Evolutionary conservation across 2,329 filamentous ascomycete genomes (phyloP), one percentile per base, ranked within the genome.

Genomic region (Fusarium citri): DNA sequence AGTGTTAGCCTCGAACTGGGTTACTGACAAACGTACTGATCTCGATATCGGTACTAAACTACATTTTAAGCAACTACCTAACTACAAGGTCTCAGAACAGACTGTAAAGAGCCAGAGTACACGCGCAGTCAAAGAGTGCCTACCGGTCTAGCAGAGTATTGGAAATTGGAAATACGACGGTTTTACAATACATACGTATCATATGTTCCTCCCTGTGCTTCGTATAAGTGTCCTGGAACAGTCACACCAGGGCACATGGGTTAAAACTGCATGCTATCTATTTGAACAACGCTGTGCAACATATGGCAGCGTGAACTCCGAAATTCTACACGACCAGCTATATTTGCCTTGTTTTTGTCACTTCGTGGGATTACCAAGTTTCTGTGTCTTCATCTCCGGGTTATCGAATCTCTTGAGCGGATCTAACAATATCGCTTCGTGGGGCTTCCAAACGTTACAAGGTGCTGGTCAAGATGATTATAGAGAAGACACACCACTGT

Each of bases 211-310:
- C 51, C 14, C 10, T 59, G 49, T 53, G 53, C 46, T 67, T 64
- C 57, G 63, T 64, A 64, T 58, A 53, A 51, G 12, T 26, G 25
- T 26, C 26, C 34, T 59, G 28, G 47, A 41, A 43, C 26, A 51
- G 62, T 69, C 55, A 23, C 54, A 64, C 63, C 23, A 43, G 30
- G 26, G n/a, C 28, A 23, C 45, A 40, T 55, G 58, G 46, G 53
- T 59, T 71, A 54, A 49, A 64, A 58, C 57, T 40, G 26, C 20
- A 56, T 47, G 25, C 34, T 31, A 58, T 57, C 18, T 53, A 51
- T 22, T 20, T 41, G 26, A 45, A 59, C 9, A 37, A 22, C 22
- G 48, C 47, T 49, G 67, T 55, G 37, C 37, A 68, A 68, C 63
- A 45, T 30, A 31, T 40, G 41, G 48, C 34, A 56, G 54, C 50